Base-by-base conservation (phyloP, 306 rosid genomes). In the Sphenostylis stenocarpa region DNA sequence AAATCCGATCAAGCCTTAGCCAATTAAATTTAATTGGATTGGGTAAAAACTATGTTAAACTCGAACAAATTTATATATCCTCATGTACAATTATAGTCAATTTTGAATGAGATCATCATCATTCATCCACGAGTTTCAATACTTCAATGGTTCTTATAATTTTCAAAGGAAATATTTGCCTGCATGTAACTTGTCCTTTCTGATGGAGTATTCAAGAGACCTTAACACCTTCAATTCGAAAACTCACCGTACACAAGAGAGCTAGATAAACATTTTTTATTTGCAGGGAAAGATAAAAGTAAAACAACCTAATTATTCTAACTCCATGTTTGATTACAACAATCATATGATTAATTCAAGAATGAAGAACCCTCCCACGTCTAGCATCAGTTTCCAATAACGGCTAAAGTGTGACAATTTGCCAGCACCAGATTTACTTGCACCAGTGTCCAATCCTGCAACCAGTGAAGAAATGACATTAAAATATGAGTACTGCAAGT, bases 311-410 rank as follows among this genome's bases (percentile, higher is more conserved):
- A 39, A 76, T 0, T 23, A 48, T 53, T 24, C 21, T 63, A 82
- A 45, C 73, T 75, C 57, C 34, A 39, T 55, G 23, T 57, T 14
- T 34, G 58, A 66, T 56, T 72, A 64, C 57, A 66, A 29, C 56
- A 45, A 39, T 77, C 20, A 48, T 15, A 48, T 58, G 43, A 48
- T 66, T 9, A 47, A 55, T 20, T 72, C 52, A 58, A 82, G 34
- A 20, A 77, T 29, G 73, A 77, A 26, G 5, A 82, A 73, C 67
- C 72, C 73, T 56, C 55, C 76, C 72, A 77, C 44, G 44, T 34
- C 47, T 56, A 57, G 72, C 53, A 66, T 66, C 14, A 72, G 62
- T 57, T 57, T 67, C 67, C 52, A 48, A 48, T 8, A 13, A 45
- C 57, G 36, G 28, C 67, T 58, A 13, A 64, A 57, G 47, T 6